Evolutionary conservation across 2,329 filamentous ascomycete genomes (phyloP), one percentile per base, ranked within the genome.

Genomic region (Dactylellina cionopaga): DNA sequence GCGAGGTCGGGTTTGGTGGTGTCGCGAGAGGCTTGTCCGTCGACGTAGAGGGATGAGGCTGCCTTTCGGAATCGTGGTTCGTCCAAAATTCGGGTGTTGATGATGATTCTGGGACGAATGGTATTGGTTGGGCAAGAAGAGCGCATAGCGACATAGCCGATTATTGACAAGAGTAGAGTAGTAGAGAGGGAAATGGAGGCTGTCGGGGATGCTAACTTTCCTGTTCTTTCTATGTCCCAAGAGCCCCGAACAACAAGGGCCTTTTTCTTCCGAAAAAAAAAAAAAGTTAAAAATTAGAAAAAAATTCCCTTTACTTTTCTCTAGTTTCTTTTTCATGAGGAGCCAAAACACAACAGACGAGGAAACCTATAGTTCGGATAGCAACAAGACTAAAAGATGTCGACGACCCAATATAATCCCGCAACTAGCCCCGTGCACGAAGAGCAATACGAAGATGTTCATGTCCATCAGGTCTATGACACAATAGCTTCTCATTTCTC

Each of bases 391-490:
- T 6, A 54, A 25, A 17, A 17, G 35, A 27, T 17, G 4, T 22
- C 13, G 35, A 11, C 52, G 27, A 33, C n/a, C n/a, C n/a, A n/a
- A n/a, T n/a, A n/a, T n/a, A n/a, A n/a, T n/a, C n/a, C n/a, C n/a
- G n/a, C n/a, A n/a, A n/a, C n/a, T 52, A 35, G 15, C n/a, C 3
- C 4, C 25, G 75, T 70, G 60, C 74, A 75, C 13, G 83, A 85
- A 29, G 84, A 85, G 74, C 80, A 81, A 29, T 97, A 96, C 82
- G 95, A 99, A 82, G 85, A 89, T 74, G 83, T 89, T 75, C 91
- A 98, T 81, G 95, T 99, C 64, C 95, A 99, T 81, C 84, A 87
- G 66, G 91, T 99, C 75, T 99, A 99, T 83, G 91, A 93, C 80
- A 86, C 90, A 77, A 95, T 95, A 79, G 91, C 91, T 31, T 85